phyloP scores from a whole-genome alignment of 306 rosid genomes.

The Oemleria cerasiformis region DNA sequence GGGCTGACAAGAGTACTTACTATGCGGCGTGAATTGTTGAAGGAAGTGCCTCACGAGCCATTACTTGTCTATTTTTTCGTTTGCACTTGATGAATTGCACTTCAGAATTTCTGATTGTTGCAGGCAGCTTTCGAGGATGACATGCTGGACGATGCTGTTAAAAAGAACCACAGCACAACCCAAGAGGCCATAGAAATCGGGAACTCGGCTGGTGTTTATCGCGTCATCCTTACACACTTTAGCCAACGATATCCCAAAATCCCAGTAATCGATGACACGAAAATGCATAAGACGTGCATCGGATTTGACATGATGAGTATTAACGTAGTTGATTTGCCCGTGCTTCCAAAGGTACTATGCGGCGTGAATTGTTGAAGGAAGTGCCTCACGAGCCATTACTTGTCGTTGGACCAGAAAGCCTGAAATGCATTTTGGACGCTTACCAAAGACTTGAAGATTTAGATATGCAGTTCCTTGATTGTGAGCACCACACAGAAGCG shows the following conservation, averaged over 20 bases:
- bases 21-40: constrained; percentile 62
- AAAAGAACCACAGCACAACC: constrained; percentile 89
- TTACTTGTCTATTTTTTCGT: constrained; percentile 23
- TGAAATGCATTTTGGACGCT: constrained; percentile 71
- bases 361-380: too few relatives aligned
- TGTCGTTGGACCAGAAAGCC: constrained; percentile 84
- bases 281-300: constrained; percentile 81
- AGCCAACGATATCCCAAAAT: too few relatives aligned
- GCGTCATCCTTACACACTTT: too few relatives aligned
- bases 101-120: constrained; percentile 19
- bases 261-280: constrained; percentile 60
- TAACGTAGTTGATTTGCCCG: constrained; percentile 73
- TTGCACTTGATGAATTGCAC: too few relatives aligned
- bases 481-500: constrained; percentile 55
- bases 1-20: constrained; percentile 91
- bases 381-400: constrained; percentile 76
- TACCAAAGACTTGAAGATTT: constrained; percentile 89
- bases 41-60: constrained; percentile 72
- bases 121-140: constrained; percentile 96
- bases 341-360: constrained; percentile 80
- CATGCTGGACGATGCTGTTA: constrained; percentile 79
- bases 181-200: constrained; percentile 82
- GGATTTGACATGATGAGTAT: constrained; percentile 96
- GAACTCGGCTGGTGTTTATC: constrained; percentile 59
- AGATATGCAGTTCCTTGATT: constrained; percentile 84